Base-by-base conservation (phyloP, 129 eudicot species). In the Centaurea solstitialis region DNA sequence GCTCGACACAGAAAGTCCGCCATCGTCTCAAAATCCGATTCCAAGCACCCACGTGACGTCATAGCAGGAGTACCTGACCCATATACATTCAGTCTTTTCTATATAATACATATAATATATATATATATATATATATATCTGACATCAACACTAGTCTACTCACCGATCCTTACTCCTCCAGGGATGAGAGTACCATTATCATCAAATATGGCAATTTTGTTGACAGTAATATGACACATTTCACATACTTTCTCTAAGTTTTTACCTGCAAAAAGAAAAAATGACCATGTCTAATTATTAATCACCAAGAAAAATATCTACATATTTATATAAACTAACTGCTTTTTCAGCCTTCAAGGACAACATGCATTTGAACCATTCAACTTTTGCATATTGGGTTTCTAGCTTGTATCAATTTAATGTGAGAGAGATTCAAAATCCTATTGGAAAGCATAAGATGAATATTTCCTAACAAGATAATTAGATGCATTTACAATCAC, bases 101-200 rank as follows among this genome's bases (percentile, higher is more conserved):
- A 47, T 47, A 45, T 30, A 45, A 12, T 45, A 12, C 12, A 45
- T 12, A n/a, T n/a, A n/a, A 57, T 5, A 17, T 17, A 7, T 17
- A 4, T 28, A 17, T 67, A n/a, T n/a, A 12, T 3, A 57, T 5
- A 17, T 17, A 7, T 17, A 4, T 28, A 17, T 67, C 15, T 9
- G 24, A 21, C 43, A 28, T 75, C 45, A 15, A 50, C 17, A 17
- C 26, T 26, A 73, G 10, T 45, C 50, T 80, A 80, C 99, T 83
- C 78, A 95, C 99, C 99, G 39, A 95, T 92, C 75, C 99, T 92
- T n/a, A 95, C 97, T 64, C 99, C 99, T 78, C 99, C 94, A 0
- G 99, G 94, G 62, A 88, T 88, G 40, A 95, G 92, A 45, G 90
- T 89, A 64, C 97, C 97, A 65, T 92, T 92, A 38, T 95, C 99